Percentiles rank a stretch among this genome's conserved stretches.
Conservation (phyloP, 176 grass and related monocot species). For the Panicum miliaceum region DNA sequence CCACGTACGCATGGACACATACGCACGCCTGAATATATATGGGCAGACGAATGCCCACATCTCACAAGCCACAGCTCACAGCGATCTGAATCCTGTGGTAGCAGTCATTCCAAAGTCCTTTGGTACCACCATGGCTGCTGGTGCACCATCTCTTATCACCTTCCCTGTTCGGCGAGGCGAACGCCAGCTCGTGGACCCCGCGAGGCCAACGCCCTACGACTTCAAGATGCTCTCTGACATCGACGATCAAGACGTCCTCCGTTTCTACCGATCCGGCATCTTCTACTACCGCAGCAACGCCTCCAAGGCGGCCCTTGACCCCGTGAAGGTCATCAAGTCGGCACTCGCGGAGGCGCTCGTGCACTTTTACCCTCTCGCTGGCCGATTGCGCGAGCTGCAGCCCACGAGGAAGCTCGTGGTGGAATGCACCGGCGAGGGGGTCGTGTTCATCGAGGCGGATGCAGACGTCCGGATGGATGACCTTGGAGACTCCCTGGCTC, state of each 20-base stretch:
- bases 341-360: slow-evolving; percentile 43
- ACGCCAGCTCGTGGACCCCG: slow-evolving; percentile 27
- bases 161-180: slow-evolving; percentile 31
- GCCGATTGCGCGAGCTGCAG: slow-evolving; percentile 36
- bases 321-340: slow-evolving; percentile 8
- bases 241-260: slow-evolving; percentile 49
- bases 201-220: slow-evolving; percentile 39
- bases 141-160: not conserved
- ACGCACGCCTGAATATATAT: not conserved
- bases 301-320: not conserved
- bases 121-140: not conserved
- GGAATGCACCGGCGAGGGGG: slow-evolving; percentile 56
- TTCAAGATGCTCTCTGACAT: slow-evolving; percentile 49
- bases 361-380: slow-evolving; percentile 49
- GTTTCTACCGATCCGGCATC: slow-evolving; percentile 29
- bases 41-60: not conserved
- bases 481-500: not conserved
- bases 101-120: not conserved
- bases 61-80: not conserved
- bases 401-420: slow-evolving; percentile 37
- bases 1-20: not conserved
- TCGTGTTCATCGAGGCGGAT: slow-evolving; percentile 54
- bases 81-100: not conserved
- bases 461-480: slow-evolving; percentile 33
- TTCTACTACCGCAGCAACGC: slow-evolving; percentile 1